Conservation (phyloP, 306 rosid species). For the Senna tora region DNA sequence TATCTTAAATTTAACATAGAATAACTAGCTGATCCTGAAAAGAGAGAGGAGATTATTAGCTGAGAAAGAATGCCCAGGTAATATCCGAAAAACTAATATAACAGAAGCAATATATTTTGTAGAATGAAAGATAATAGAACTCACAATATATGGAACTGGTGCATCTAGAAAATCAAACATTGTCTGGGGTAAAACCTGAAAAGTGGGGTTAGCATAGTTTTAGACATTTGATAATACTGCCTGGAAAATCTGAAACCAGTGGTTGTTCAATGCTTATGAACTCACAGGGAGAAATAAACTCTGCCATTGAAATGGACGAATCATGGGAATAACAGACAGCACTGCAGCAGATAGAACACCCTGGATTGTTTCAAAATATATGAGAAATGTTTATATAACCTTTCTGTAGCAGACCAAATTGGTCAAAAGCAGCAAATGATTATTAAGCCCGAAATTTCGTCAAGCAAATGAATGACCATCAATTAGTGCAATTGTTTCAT, state of each 20-base stretch:
- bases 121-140: constrained; percentile 41
- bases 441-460: constrained; percentile 28
- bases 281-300: constrained; percentile 95
- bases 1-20: background rate
- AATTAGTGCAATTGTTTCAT: constrained; percentile 21
- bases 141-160: constrained; percentile 95
- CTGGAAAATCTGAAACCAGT: constrained; percentile 25
- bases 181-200: constrained; percentile 80
- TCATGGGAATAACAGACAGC: constrained; percentile 78
- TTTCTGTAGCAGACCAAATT: constrained; percentile 11
- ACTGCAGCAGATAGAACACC: constrained; percentile 86
- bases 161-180: constrained; percentile 97
- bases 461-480: constrained; percentile 32
- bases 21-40: background rate
- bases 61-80: background rate
- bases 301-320: constrained; percentile 98
- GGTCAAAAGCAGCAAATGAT: constrained; percentile 21
- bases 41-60: background rate
- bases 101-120: constrained; percentile 23
- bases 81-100: constrained; percentile 21
- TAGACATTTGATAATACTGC: constrained; percentile 18
- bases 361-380: constrained; percentile 59
- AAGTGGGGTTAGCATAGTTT: constrained; percentile 39
- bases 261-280: constrained; percentile 34
- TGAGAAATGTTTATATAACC: constrained; percentile 15